Percentiles rank a stretch among this genome's conserved stretches.
These are phyloP conservation scores for Diaporthe vaccinii DNA, from an alignment of 2,329 filamentous ascomycete species.

Conservation along the genomic window DNA sequence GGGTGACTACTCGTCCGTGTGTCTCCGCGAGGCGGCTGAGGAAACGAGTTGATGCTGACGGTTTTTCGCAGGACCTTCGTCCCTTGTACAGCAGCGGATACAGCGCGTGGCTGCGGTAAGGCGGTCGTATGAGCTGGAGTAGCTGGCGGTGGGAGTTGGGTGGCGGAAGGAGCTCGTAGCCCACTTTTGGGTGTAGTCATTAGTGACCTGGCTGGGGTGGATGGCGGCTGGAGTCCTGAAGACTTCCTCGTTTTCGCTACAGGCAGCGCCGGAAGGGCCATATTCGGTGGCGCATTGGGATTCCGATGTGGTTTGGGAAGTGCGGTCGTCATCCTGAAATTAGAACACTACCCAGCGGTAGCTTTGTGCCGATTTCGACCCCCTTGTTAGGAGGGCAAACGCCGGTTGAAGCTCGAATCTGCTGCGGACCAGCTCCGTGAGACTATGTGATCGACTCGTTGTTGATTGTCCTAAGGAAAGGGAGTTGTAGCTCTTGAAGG, in stretches of 20 bases:
- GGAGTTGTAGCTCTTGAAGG: not conserved
- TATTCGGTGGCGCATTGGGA: constrained; percentile 78
- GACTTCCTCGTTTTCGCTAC: constrained; percentile 79
- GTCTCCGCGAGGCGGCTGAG: constrained; percentile 83
- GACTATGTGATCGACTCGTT: not conserved
- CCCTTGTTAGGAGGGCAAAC: not conserved
- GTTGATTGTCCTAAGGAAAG: not conserved
- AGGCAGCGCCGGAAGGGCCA: constrained; percentile 81
- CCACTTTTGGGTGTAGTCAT: constrained; percentile 68
- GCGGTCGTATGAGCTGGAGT: constrained; percentile 66
- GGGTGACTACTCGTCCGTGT: constrained; percentile 72
- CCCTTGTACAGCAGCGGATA: constrained; percentile 65
- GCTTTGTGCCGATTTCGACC: constrained; percentile 18
- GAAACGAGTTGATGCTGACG: constrained; percentile 94
- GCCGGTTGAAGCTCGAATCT: not conserved
- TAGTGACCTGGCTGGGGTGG: constrained; percentile 57
- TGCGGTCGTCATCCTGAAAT: constrained; percentile 66
- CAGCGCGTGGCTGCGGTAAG: constrained; percentile 68
- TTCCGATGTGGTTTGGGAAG: constrained; percentile 77
- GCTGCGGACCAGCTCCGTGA: not conserved
- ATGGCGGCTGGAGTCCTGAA: constrained; percentile 47
- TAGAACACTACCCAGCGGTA: constrained; percentile 38
- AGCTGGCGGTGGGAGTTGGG: constrained; percentile 62
- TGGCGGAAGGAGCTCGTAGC: constrained; percentile 71
- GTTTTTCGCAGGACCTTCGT: constrained; percentile 84